These are phyloP conservation scores for Henckelia pumila DNA, from an alignment of 257 asterid species.

Conservation along the genomic window DNA sequence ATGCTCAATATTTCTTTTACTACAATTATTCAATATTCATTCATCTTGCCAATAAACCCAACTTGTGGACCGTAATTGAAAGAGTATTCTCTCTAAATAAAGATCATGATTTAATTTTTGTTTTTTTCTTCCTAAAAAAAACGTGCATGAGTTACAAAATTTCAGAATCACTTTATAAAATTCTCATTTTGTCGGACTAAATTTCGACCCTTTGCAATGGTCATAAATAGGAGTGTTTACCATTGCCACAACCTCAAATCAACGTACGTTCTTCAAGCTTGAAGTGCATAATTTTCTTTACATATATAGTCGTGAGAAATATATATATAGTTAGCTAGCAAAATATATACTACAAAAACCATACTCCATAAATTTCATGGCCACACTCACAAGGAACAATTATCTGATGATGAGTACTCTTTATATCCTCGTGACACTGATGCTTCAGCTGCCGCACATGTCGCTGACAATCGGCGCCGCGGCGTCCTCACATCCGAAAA, in stretches of 20 bases:
- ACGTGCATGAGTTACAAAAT: constrained; percentile 10
- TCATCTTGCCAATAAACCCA: constrained; percentile 29
- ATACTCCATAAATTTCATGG: constrained; percentile 26
- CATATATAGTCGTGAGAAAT: not conserved
- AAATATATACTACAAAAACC: constrained; percentile 6
- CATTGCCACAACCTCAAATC: constrained; percentile 16
- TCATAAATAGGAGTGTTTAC: constrained; percentile 31
- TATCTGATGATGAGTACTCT: constrained; percentile 22
- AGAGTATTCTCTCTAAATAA: too few species aligned
- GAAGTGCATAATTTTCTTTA: not conserved
- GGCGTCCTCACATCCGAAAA: not conserved
- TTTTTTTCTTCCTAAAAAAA: constrained; percentile 26
- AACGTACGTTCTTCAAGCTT: constrained; percentile 1
- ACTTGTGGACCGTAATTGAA: too few species aligned
- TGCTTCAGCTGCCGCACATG: constrained; percentile 25
- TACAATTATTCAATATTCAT: constrained; percentile 35
- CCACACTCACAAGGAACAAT: constrained; percentile 16
- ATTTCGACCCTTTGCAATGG: constrained; percentile 28
- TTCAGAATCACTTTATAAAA: too few species aligned
- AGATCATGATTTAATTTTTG: too few species aligned
- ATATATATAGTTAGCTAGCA: not conserved
- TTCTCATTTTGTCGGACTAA: not conserved
- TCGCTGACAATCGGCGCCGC: constrained; percentile 16
- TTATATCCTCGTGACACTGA: constrained; percentile 12
- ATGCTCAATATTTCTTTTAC: constrained; percentile 29